These are phyloP conservation scores for Ascochyta viciae-villosae DNA, from an alignment of 2,329 filamentous ascomycete species.

Conservation along the genomic window DNA sequence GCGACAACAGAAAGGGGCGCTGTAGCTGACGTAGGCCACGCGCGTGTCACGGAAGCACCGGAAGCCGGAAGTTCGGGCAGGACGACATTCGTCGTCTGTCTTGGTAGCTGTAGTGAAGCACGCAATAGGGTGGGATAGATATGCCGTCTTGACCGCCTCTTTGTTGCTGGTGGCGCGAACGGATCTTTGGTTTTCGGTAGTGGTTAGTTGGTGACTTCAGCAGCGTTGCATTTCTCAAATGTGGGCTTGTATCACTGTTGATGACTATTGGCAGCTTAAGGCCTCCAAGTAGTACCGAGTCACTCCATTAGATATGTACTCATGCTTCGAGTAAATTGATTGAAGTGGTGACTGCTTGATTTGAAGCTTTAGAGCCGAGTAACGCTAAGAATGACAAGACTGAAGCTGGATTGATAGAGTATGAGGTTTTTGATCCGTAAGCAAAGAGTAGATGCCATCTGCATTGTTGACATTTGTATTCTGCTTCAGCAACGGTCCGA, in stretches of 20 bases:
- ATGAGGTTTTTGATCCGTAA: constrained; percentile 39
- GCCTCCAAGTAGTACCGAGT: constrained; percentile 17
- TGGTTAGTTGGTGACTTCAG: constrained; percentile 30
- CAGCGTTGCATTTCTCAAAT: constrained; percentile 30
- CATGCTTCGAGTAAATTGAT: constrained; percentile 63
- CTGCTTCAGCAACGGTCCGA: constrained; percentile 37
- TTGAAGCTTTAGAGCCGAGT: constrained; percentile 59
- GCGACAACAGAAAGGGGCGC: constrained; percentile 69
- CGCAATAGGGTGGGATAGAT: too few species aligned
- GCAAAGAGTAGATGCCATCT: constrained; percentile 40
- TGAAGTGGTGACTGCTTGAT: constrained; percentile 53
- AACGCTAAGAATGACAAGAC: constrained; percentile 66
- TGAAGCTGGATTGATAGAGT: constrained; percentile 56
- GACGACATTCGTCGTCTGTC: constrained; percentile 47
- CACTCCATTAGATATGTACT: constrained; percentile 32
- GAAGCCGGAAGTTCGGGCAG: constrained; percentile 64
- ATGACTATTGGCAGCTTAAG: constrained; percentile 31
- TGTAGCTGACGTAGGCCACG: constrained; percentile 52
- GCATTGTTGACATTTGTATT: constrained; percentile 41
- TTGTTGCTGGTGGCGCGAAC: constrained; percentile 34
- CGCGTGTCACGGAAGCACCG: constrained; percentile 62
- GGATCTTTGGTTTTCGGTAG: constrained; percentile 52
- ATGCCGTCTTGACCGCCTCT: too few species aligned
- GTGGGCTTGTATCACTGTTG: constrained; percentile 27
- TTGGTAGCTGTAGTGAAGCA: constrained; percentile 55